Percentiles rank a stretch among this genome's conserved stretches.
phyloP scores from a whole-genome alignment of 2,329 filamentous ascomycete genomes.

The Aspergillus proliferans region DNA sequence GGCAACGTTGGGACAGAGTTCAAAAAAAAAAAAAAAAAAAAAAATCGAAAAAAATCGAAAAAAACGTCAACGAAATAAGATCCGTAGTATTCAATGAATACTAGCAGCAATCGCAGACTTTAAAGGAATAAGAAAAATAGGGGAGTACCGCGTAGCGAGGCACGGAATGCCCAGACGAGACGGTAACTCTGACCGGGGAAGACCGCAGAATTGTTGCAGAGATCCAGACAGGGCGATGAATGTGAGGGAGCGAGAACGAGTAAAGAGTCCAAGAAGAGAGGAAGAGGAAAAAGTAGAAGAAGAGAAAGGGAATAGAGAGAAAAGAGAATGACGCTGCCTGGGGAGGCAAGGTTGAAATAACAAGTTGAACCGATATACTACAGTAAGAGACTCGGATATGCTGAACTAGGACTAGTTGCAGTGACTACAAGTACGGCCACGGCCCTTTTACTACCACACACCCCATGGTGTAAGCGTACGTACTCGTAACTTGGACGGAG shows the following conservation, averaged over 20 bases:
- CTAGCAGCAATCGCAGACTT: background rate
- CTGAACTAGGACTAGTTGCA: slow-evolving; percentile 1
- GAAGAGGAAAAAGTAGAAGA: slow-evolving; percentile 4
- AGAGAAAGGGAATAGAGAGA: slow-evolving; percentile 5
- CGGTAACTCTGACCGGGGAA: slow-evolving; percentile 12
- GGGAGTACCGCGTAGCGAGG: slow-evolving; percentile 10
- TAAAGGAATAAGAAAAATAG: slow-evolving; percentile 2
- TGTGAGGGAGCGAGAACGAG: slow-evolving; percentile 4
- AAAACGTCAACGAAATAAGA: background rate
- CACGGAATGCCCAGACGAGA: slow-evolving; percentile 19
- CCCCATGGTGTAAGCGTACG: background rate
- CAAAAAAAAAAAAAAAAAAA: background rate
- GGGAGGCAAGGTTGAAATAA: slow-evolving; percentile 18
- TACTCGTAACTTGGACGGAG: background rate
- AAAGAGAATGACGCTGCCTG: slow-evolving; percentile 12
- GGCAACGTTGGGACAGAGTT: background rate
- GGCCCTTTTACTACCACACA: background rate
- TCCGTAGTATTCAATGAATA: too few relatives aligned
- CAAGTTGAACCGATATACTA: background rate
- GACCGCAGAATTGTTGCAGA: slow-evolving; percentile 12
- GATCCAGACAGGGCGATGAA: background rate
- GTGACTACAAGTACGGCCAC: background rate
- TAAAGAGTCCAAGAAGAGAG: slow-evolving; percentile 3
- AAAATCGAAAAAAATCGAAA: background rate
- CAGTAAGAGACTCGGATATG: slow-evolving; percentile 2